Percentiles rank a stretch among this genome's conserved stretches.
phyloP scores from a whole-genome alignment of 306 rosid species.

The Prunus fruticosa region DNA sequence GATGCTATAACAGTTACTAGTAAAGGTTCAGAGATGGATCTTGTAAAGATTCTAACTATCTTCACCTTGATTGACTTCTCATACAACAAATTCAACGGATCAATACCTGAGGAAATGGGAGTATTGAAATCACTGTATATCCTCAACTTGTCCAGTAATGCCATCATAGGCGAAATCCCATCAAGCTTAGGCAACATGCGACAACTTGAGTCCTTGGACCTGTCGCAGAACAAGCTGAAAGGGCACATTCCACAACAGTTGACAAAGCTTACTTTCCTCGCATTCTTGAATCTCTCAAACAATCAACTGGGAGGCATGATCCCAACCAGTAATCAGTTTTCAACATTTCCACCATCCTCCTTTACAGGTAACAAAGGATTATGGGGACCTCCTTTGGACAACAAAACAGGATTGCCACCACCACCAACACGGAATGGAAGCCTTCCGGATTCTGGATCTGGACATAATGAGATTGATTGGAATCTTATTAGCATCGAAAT shows the following conservation, averaged over 20 bases:
- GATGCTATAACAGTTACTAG: not conserved
- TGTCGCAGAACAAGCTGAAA: constrained; percentile 17
- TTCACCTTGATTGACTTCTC: constrained; percentile 35
- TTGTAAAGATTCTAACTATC: not conserved
- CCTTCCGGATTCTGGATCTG: no score
- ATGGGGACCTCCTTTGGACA: constrained; percentile 29
- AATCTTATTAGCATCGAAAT: constrained; percentile 1
- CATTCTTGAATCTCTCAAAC: constrained; percentile 17
- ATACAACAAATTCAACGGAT: constrained; percentile 13
- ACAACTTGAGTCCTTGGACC: constrained; percentile 29
- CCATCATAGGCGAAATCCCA: constrained; percentile 22
- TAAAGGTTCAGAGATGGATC: constrained; percentile 4
- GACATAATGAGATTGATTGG: constrained; percentile 11
- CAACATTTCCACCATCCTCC: constrained; percentile 27
- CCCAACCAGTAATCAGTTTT: constrained; percentile 28
- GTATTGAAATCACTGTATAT: not conserved
- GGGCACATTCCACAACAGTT: constrained; percentile 22
- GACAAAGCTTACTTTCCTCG: constrained; percentile 13
- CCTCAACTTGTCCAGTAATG: constrained; percentile 28
- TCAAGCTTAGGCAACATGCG: constrained; percentile 16
- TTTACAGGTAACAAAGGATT: constrained; percentile 34
- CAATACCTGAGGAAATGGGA: constrained; percentile 21
- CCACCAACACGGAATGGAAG: not conserved
- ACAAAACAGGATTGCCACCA: not conserved
- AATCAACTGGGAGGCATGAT: constrained; percentile 35